Base-by-base conservation (phyloP, 1,139 yeast species). In the Meyerozyma smithsonii region DNA sequence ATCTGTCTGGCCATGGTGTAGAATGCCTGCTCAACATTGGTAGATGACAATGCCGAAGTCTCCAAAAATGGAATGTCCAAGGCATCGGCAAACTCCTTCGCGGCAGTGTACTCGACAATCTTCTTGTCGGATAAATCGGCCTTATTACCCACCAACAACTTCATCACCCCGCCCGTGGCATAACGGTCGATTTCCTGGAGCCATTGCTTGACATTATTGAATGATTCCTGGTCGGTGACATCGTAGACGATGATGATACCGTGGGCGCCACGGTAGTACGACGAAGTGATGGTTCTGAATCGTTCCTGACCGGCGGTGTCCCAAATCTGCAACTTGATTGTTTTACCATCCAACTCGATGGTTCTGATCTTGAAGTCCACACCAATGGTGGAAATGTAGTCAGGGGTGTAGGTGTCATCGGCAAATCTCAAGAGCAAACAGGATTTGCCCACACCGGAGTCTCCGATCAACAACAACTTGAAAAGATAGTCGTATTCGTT, bases 261-360 rank as follows among this genome's bases (percentile, higher is more conserved):
- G 58, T 90, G 97, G 18, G 98, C 97, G 40, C 98, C 98, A 62
- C 98, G 84, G 73, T 92, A 92, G 71, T 94, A 92, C 10, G 97
- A 88, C 11, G 97, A 87, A 8, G 98, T 94, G 69, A 92, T 92
- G 42, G 98, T 92, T 69, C 97, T 81, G 72, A 92, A 92, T 55
- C 98, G 77, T 65, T 92, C 98, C 70, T 92, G 98, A 44, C 98
- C 98, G 2, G 98, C 98, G 21, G 98, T 92, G 63, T 92, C 98
- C 98, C 98, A 92, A 58, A 92, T 89, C 64, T 94, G 98, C 7
- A 97, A 97, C 65, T 92, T 92, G 57, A 94, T 89, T 58, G 95
- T 77, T 65, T 90, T 92, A 44, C 95, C 95, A 55, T 92, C 97
- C 42, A 92, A 90, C 55, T 86, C 95, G 42, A 92, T 81, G 3